Percentiles rank a stretch among this genome's conserved stretches.
These are phyloP conservation scores for Corinectria fuckeliana DNA, from an alignment of 2,329 filamentous ascomycete genomes.

Conservation along the genomic window DNA sequence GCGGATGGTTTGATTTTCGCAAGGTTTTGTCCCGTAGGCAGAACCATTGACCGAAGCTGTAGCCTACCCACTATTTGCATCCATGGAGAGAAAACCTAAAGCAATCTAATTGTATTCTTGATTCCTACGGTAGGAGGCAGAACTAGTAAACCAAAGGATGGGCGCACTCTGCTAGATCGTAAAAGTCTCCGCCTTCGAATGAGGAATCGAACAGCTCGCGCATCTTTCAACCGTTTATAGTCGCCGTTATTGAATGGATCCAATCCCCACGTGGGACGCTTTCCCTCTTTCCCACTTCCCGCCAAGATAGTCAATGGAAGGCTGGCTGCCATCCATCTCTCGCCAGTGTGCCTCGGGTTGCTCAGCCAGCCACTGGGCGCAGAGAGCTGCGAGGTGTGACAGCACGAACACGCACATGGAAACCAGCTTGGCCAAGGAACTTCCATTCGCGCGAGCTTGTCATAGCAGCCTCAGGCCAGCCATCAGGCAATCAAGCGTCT, in stretches of 20 bases:
- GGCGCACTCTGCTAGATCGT: background rate
- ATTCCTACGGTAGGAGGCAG: too few relatives aligned
- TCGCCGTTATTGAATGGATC: background rate
- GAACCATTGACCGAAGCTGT: background rate
- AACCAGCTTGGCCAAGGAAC: background rate
- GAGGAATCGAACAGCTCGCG: background rate
- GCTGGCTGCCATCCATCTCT: background rate
- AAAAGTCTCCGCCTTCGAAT: background rate
- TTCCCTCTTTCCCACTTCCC: too few relatives aligned
- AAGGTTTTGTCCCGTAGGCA: background rate
- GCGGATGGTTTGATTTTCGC: background rate
- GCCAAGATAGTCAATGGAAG: background rate
- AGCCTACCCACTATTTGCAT: too few relatives aligned
- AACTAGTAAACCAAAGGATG: background rate
- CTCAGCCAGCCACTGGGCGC: background rate
- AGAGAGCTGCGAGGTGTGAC: background rate
- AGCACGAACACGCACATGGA: background rate
- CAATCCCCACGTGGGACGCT: conserved; percentile 3
- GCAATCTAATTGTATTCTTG: too few relatives aligned
- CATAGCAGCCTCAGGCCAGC: conserved; percentile 11
- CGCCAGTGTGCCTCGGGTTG: too few relatives aligned
- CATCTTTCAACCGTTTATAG: conserved; percentile 1
- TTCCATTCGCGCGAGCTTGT: background rate
- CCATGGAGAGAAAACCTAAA: too few relatives aligned
- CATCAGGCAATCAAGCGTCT: too few relatives aligned